phyloP scores from a whole-genome alignment of 441 rosid genomes.

The Erysimum cheiri region DNA sequence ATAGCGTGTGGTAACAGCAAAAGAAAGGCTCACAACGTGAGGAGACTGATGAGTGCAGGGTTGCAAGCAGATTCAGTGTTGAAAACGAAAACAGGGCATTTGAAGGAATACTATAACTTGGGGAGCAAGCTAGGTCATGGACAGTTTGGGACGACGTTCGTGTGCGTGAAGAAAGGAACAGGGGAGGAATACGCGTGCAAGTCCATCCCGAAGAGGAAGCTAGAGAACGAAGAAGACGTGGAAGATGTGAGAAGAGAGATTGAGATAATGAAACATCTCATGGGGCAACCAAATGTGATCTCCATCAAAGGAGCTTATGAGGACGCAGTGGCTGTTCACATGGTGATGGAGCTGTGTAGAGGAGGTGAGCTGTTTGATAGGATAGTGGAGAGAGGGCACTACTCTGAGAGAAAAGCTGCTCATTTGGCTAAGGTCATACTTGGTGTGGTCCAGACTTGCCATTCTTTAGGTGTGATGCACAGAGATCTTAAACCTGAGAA shows the following conservation, averaged over 20 bases:
- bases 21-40: conserved; percentile 49
- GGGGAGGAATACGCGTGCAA: conserved; percentile 57
- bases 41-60: conserved; percentile 57
- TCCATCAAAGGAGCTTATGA: conserved; percentile 57
- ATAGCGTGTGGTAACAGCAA: conserved; percentile 38
- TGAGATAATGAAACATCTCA: conserved; percentile 56
- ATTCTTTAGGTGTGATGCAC: conserved; percentile 70
- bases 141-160: conserved; percentile 71
- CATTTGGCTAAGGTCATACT: conserved; percentile 56
- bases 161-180: conserved; percentile 54
- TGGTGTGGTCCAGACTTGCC: conserved; percentile 66
- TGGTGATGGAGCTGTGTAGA: conserved; percentile 57
- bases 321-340: conserved; percentile 57
- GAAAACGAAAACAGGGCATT: conserved; percentile 55
- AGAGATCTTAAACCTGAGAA: conserved; percentile 79
- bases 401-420: conserved; percentile 66
- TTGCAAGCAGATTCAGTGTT: conserved; percentile 55
- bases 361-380: conserved; percentile 64
- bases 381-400: conserved; percentile 65
- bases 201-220: conserved; percentile 56
- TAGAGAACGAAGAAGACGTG: conserved; percentile 50
- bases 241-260: conserved; percentile 63
- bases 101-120: conserved; percentile 60
- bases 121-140: conserved; percentile 68
- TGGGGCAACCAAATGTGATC: conserved; percentile 54